Evolutionary conservation across 148 eudicot genomes (phyloP), one percentile per base, ranked within the genome.

Genomic region (Nepenthes gracilis): DNA sequence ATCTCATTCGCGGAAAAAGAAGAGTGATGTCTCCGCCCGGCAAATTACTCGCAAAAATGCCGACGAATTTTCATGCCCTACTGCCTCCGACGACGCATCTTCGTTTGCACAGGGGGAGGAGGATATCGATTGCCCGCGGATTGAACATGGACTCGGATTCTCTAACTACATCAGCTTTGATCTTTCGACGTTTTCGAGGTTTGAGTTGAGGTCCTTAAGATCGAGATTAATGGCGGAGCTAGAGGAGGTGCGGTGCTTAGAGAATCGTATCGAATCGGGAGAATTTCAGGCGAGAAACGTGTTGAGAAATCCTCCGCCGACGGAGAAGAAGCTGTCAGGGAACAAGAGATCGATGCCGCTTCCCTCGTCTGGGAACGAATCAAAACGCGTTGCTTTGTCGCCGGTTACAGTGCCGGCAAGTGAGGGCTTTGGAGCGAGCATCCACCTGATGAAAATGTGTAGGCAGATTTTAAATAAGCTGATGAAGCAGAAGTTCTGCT

Each of bases 371-470:
- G 45, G 45, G 8, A 40, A 40, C 0, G 45, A 40, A 40, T 40
- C 45, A 40, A 40, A 40, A 8, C 45, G 45, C 8, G 4, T 40
- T 40, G 45, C 45, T 40, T 40, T 40, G 45, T 8, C 45, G 45
- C 45, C 45, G 8, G 6, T 8, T 3, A 0, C 4, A 8, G 6
- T 8, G 4, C 45, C 45, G 45, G 45, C 8, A 8, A 40, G 8
- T 40, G 45, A 40, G 45, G 8, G 6, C 45, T 4, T 40, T 4
- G 45, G 4, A 3, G 45, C 45, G 45, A 40, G 45, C 8, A 8
- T 40, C 8, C 6, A 40, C 12, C 6, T 84, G 72, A 76, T 78
- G 88, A 88, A 88, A 67, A 85, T 81, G 61, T 93, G 96, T 43
- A 78, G 78, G 14, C 70, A 60, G 55, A 64, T 93, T 7, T 62